Percentiles rank a stretch among this genome's conserved stretches.
Evolutionary conservation across 140 eudicot genomes (phyloP).

Genomic region (Cichorium intybus): DNA sequence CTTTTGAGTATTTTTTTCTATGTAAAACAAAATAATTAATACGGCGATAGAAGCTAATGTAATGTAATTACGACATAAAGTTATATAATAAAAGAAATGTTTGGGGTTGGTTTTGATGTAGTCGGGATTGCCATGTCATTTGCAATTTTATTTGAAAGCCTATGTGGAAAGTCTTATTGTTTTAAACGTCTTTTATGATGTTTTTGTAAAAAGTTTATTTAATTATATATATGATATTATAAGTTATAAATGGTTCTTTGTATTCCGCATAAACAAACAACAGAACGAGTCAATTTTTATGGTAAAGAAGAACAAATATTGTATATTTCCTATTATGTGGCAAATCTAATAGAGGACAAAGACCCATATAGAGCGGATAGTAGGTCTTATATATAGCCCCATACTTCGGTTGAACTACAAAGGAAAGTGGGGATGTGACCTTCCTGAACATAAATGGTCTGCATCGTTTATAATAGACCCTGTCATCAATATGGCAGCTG

Average conservation of each 20-base stretch:
- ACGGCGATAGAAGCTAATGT: too few species aligned
- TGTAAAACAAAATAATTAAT: too few species aligned
- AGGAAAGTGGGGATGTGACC: conserved; percentile 35
- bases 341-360: conserved; percentile 8
- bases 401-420: conserved; percentile 22
- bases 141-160: background rate
- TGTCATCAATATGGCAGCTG: conserved; percentile 27
- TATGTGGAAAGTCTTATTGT: background rate
- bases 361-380: conserved; percentile 16
- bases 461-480: conserved; percentile 31
- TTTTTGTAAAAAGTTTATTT: background rate
- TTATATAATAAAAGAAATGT: too few species aligned
- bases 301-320: background rate
- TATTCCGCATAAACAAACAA: background rate
- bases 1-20: too few species aligned
- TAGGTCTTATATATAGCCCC: conserved; percentile 15
- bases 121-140: background rate
- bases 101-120: background rate
- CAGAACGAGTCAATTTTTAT: background rate
- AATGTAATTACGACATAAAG: too few species aligned
- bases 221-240: too few species aligned
- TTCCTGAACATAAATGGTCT: conserved; percentile 30
- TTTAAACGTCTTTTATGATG: too few species aligned
- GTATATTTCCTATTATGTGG: background rate
- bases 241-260: too few species aligned